Evolutionary conservation across 345 rosid genomes (phyloP), one percentile per base, ranked within the genome.

Genomic region (Eucalyptus erythrocorys): DNA sequence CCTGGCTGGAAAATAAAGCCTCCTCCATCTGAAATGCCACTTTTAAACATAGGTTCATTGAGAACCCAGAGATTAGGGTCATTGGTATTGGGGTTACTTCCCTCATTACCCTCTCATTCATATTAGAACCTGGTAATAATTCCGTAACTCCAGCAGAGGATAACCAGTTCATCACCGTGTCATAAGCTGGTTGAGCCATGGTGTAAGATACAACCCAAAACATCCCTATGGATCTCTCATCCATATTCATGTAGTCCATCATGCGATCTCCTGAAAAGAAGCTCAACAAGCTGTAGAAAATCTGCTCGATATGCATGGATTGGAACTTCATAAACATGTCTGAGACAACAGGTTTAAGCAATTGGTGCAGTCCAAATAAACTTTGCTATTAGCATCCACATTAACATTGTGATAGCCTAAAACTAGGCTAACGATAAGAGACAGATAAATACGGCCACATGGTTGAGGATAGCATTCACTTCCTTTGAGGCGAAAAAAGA

Each of bases 151-250:
- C 99, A 90, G 93, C 95, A 71, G 98, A 93, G 90, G 96, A 91
- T 88, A 98, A 92, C 99, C 99, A 98, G 87, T 71, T 93, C 89
- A 96, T 93, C 87, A 96, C 96, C 86, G 95, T 93, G 89, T 98
- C 99, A 93, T 94, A 94, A 71, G 97, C 99, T 68, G 98, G 98
- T 85, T 98, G 99, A 87, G 99, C 96, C 99, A 95, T 97, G 82
- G 99, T 95, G 91, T 96, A 95, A 86, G 99, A 95, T 53, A 97
- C 98, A 89, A 98, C 99, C 99, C 99, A 98, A 92, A 98, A 98
- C 99, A 98, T 98, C 92, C 99, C 99, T 89, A 95, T 91, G 68
- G 99, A 96, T 91, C 94, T 95, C 86, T 97, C 98, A 94, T 98
- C 99, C 99, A 98, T 95, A 94, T 94, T 97, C 96, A 94, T 95